Conservation (phyloP, 441 rosid genomes). For the Erodium trifolium region DNA sequence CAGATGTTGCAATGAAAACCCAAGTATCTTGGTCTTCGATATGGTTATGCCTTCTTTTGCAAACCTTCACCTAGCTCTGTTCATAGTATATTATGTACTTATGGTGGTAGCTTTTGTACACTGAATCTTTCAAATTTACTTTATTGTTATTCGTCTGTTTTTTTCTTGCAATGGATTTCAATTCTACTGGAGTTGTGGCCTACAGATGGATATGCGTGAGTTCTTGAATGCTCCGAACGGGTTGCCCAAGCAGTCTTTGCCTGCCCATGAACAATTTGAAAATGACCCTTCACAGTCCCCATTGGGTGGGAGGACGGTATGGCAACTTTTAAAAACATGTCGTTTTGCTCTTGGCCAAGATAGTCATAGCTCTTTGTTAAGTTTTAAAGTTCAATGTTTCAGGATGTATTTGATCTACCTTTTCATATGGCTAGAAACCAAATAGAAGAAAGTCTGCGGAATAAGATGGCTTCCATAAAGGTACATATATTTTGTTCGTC, state of each 20-base stretch:
- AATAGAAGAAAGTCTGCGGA: conserved; percentile 90
- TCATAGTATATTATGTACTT: neutral
- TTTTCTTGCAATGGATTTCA: conserved; percentile 16
- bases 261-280: conserved; percentile 54
- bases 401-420: conserved; percentile 96
- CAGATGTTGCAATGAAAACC: neutral
- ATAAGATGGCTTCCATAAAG: conserved; percentile 93
- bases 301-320: conserved; percentile 27
- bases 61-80: neutral
- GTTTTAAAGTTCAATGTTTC: conserved; percentile 16
- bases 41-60: neutral
- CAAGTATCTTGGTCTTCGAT: neutral
- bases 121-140: neutral
- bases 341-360: conserved; percentile 3
- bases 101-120: neutral
- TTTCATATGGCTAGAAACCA: conserved; percentile 91
- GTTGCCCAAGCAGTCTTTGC: conserved; percentile 56
- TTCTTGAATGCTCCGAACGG: conserved; percentile 83
- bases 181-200: conserved; percentile 14
- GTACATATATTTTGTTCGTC: conserved; percentile 26
- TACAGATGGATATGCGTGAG: conserved; percentile 91
- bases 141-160: neutral
- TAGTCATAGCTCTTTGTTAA: conserved; percentile 5
- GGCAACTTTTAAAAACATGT: conserved; percentile 7
- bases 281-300: conserved; percentile 76